Conservation (phyloP, 306 rosid species). For the Vigna trinervia region DNA sequence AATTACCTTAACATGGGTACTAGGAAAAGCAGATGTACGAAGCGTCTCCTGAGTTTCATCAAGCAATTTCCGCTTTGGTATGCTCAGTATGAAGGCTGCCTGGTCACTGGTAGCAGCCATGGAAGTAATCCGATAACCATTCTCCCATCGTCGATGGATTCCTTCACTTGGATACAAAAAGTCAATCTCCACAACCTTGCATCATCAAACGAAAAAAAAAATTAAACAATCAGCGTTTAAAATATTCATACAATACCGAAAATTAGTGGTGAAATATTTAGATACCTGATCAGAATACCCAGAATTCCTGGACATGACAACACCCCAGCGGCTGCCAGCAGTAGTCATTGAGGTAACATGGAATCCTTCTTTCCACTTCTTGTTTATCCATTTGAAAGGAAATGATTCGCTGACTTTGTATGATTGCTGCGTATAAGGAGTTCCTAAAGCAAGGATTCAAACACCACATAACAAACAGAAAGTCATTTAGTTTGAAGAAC, state of each 20-base stretch:
- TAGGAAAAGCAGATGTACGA: constrained; percentile 94
- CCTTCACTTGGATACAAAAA: constrained; percentile 96
- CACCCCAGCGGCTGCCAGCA: constrained; percentile 96
- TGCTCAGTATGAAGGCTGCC: constrained; percentile 93
- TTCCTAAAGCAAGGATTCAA: constrained; percentile 56
- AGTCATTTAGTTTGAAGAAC: constrained; percentile 17
- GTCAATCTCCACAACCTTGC: constrained; percentile 93
- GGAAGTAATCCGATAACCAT: constrained; percentile 82
- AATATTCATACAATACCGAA: not conserved
- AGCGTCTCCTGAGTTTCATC: constrained; percentile 94
- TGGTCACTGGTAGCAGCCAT: constrained; percentile 96
- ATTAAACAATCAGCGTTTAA: not conserved
- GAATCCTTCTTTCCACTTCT: constrained; percentile 98
- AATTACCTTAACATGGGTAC: constrained; percentile 91
- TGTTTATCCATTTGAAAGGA: constrained; percentile 95
- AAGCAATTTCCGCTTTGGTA: constrained; percentile 83
- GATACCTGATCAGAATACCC: constrained; percentile 92
- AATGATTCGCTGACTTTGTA: constrained; percentile 93
- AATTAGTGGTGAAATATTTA: not conserved
- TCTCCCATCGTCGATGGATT: constrained; percentile 90
- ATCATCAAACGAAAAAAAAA: constrained; percentile 35
- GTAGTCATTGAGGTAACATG: constrained; percentile 97
- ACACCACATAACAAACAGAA: constrained; percentile 35
- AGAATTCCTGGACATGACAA: constrained; percentile 95
- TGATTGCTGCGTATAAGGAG: constrained; percentile 89